Percentiles rank a stretch among this genome's conserved stretches.
phyloP scores from a whole-genome alignment of 306 rosid species.

The Cucurbita ficifolia region DNA sequence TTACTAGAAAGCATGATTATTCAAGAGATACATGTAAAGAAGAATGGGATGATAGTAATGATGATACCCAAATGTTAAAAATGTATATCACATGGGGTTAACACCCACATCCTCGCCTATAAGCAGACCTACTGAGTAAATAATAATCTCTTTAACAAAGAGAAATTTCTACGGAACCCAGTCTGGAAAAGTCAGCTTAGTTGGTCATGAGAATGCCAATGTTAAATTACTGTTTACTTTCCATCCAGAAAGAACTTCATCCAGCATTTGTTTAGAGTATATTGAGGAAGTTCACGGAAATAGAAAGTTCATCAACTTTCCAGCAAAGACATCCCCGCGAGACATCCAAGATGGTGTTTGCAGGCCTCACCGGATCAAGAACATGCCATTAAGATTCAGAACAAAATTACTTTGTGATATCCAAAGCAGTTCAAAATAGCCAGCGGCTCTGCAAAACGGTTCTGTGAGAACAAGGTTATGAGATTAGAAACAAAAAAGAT shows the following conservation, averaged over 20 bases:
- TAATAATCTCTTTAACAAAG: neutral
- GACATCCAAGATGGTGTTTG: neutral
- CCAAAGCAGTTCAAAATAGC: neutral
- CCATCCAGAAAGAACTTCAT: neutral
- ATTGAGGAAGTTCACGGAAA: neutral
- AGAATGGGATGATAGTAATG: conserved; percentile 1
- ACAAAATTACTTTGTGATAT: neutral
- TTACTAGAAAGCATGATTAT: neutral
- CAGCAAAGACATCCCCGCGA: neutral
- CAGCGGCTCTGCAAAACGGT: neutral
- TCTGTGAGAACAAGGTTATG: neutral
- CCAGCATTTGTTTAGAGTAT: neutral
- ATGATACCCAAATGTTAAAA: conserved; percentile 6
- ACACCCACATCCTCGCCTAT: neutral
- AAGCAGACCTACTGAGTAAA: neutral
- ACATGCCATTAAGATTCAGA: neutral
- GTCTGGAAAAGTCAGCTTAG: neutral
- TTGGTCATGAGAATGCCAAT: neutral
- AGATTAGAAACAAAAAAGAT: neutral
- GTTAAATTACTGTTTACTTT: neutral
- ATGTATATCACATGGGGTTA: conserved; percentile 1
- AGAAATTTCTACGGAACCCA: neutral
- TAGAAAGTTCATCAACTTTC: neutral
- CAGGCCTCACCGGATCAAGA: neutral
- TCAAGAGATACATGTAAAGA: neutral